Base-by-base conservation (phyloP, 2,329 filamentous ascomycete species). In the Berkeleyomyces rouxiae region DNA sequence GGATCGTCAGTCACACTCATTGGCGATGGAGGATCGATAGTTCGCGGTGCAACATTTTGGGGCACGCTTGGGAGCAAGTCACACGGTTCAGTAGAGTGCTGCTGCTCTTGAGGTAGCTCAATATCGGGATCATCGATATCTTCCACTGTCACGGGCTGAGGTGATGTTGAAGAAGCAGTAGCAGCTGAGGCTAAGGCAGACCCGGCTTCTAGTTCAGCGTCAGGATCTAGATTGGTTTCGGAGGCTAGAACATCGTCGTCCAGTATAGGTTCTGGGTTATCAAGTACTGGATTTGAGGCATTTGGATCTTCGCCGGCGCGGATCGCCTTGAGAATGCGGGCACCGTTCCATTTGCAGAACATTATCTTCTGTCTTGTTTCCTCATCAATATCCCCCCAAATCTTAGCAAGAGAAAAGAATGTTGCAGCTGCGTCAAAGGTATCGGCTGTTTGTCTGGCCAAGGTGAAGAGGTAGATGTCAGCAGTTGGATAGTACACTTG, bases 261-360 rank as follows among this genome's bases (percentile, higher is more conserved):
- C 11, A 62, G 63, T n/a, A 64, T 75, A 2, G 72, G 72, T 58
- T 82, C 80, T 0, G 78, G 74, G 0, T 71, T 76, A 58, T 84
- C 81, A 11, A 66, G 33, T 10, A 39, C 37, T 1, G 92, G 92
- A 70, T 97, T 97, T 6, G 88, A 87, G 62, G 86, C 83, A 73
- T 99, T 99, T 2, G 93, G 93, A 70, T 99, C 91, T 67, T 88
- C 86, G 61, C 90, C 90, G 47, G 91, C 88, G 70, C 91, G 93
- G 69, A 96, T 81, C 9, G 93, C 93, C 74, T 89, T 96, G 13
- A 88, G 79, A 70, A 99, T 99, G 64, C 93, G 83, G 43, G 92
- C 77, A 1, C 92, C 91, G 72, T 97, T 95, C 80, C 89, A 99
- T 73, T 97, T 99, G 49, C 92, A 90, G 71, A 89, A 99, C 72